Evolutionary conservation across 2,329 filamentous ascomycete genomes (phyloP).

Genomic region (Penicillium freii): DNA sequence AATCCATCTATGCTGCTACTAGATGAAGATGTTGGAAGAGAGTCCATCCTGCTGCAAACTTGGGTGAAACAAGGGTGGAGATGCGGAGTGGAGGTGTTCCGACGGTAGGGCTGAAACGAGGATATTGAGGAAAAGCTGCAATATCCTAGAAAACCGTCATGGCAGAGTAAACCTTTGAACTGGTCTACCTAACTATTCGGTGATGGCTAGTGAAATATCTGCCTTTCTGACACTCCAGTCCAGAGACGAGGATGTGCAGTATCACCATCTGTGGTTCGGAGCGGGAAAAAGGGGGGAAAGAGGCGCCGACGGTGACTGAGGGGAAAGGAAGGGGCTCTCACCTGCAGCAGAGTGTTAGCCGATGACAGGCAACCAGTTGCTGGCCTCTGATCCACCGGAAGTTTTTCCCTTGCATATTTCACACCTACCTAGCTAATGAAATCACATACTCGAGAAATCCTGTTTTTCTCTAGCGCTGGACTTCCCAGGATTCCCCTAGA

Average conservation of each 20-base stretch:
- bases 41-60: not conserved
- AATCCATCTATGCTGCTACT: not conserved
- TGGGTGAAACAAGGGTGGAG: not conserved
- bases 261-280: not conserved
- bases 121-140: not conserved
- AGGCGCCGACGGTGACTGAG: not conserved
- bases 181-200: not conserved
- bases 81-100: too few relatives aligned
- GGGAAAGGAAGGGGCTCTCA: not conserved
- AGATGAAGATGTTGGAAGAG: too few relatives aligned
- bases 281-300: not conserved
- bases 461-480: too few relatives aligned
- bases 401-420: not conserved
- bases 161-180: not conserved
- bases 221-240: not conserved
- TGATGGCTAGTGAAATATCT: not conserved
- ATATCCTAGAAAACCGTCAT: not conserved
- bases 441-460: not conserved
- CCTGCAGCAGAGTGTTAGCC: not conserved
- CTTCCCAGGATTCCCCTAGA: not conserved
- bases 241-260: not conserved
- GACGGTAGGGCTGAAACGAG: not conserved
- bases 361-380: not conserved
- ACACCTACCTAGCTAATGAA: not conserved
- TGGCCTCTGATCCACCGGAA: not conserved